A percentile compares a stretch with the other conserved stretches of the same genome.
phyloP scores from a whole-genome alignment of 1,284 basidiomycete species.

The Cryptococcus sp. region DNA sequence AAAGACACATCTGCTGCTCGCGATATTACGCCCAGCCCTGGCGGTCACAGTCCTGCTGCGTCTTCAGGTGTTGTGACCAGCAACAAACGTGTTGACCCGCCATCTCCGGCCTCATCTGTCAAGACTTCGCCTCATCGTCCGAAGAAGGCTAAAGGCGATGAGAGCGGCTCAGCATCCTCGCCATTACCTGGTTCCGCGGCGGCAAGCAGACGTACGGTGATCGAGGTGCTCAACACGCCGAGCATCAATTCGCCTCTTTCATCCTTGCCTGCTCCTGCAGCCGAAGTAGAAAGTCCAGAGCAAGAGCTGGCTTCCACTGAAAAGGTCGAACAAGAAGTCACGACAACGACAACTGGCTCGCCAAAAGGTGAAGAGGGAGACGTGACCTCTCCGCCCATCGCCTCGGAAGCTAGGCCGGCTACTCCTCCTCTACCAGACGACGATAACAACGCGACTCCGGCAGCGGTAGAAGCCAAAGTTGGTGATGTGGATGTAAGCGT shows the following conservation, averaged over 20 bases:
- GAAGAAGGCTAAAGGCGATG: slow-evolving; percentile 37
- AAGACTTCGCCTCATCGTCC: slow-evolving; percentile 3
- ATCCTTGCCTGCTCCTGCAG: slow-evolving; percentile 4
- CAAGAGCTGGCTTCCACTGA: neutral
- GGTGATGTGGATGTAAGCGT: neutral
- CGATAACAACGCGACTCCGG: no score
- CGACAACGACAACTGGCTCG: neutral
- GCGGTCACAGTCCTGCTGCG: slow-evolving; percentile 8
- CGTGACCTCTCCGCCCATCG: no score
- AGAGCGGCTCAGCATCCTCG: slow-evolving; percentile 4
- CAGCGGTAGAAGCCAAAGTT: no score
- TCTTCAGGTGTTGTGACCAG: slow-evolving; percentile 13
- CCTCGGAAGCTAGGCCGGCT: neutral
- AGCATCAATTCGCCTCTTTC: slow-evolving; percentile 27
- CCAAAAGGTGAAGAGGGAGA: no score
- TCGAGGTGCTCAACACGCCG: slow-evolving; percentile 48
- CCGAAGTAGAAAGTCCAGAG: neutral
- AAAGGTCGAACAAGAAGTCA: neutral
- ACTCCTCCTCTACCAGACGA: neutral
- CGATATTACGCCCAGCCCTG: slow-evolving; percentile 5
- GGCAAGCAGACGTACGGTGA: slow-evolving; percentile 30
- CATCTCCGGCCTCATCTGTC: slow-evolving; percentile 31
- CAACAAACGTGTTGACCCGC: slow-evolving; percentile 34
- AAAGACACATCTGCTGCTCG: slow-evolving; percentile 6
- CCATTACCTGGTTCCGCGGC: slow-evolving; percentile 11